Evolutionary conservation across 306 rosid species (phyloP).

Genomic region (Prunus fruticosa): DNA sequence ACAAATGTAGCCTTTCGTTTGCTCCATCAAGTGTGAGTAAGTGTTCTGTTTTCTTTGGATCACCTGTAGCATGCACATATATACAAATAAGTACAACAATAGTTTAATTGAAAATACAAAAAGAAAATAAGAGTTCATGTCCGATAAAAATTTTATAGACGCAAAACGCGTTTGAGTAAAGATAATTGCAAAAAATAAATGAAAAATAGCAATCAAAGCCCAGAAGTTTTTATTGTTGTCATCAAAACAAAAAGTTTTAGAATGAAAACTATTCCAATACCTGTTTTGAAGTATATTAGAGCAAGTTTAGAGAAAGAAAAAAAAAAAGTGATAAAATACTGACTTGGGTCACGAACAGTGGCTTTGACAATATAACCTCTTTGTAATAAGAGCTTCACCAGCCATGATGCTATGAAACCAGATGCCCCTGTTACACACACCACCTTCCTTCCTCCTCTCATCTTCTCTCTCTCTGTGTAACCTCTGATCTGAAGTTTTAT

Average conservation of each 20-base stretch:
- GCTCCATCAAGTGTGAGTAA: constrained; percentile 26
- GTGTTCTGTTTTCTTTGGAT: constrained; percentile 17
- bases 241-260: background rate
- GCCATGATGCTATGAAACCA: constrained; percentile 38
- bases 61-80: constrained; percentile 1
- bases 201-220: background rate
- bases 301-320: background rate
- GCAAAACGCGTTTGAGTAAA: no score
- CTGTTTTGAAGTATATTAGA: background rate
- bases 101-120: background rate
- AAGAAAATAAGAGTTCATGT: no score
- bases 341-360: constrained; percentile 37
- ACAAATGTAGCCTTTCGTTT: constrained; percentile 39
- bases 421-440: constrained; percentile 39
- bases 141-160: no score
- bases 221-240: background rate
- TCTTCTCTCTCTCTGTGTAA: background rate
- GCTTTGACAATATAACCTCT: constrained; percentile 34
- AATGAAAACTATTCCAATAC: background rate
- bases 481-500: background rate
- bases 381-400: constrained; percentile 30
- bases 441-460: constrained; percentile 2
- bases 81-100: background rate
- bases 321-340: background rate
- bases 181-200: no score